phyloP scores from a whole-genome alignment of 2,329 filamentous ascomycete genomes.

The Cytospora paraplurivora region DNA sequence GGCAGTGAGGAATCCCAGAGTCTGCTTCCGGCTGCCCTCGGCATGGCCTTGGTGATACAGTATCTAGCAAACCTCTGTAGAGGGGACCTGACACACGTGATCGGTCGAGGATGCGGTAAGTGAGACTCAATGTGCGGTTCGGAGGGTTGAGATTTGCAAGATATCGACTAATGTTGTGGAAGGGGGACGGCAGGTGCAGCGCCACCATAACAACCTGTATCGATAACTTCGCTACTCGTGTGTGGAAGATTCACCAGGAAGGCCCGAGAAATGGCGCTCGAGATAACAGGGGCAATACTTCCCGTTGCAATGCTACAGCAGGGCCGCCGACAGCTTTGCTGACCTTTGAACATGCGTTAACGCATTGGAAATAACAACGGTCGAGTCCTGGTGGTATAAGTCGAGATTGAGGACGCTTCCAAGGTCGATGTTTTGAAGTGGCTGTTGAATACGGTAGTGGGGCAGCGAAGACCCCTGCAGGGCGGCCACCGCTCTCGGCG shows the following conservation, averaged over 20 bases:
- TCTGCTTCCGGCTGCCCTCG: not conserved
- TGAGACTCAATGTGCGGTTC: conserved; percentile 7
- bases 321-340: not conserved
- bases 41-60: not conserved
- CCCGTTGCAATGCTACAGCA: not conserved
- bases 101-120: conserved; percentile 12
- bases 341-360: not conserved
- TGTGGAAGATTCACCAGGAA: too few species aligned
- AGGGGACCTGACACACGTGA: conserved; percentile 21
- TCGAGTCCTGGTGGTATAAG: not conserved
- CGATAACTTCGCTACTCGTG: too few species aligned
- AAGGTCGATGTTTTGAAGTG: not conserved
- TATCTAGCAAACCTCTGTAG: not conserved
- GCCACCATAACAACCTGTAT: not conserved
- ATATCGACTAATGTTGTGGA: not conserved
- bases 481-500: not conserved
- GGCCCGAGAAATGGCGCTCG: not conserved
- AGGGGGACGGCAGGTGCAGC: not conserved
- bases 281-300: not conserved
- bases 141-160: not conserved
- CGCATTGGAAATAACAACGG: not conserved
- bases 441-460: not conserved
- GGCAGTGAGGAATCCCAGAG: not conserved
- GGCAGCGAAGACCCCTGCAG: not conserved
- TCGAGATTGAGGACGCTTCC: not conserved